These are phyloP conservation scores for Cucurbita maxima DNA, from an alignment of 306 rosid genomes.

Conservation along the genomic window DNA sequence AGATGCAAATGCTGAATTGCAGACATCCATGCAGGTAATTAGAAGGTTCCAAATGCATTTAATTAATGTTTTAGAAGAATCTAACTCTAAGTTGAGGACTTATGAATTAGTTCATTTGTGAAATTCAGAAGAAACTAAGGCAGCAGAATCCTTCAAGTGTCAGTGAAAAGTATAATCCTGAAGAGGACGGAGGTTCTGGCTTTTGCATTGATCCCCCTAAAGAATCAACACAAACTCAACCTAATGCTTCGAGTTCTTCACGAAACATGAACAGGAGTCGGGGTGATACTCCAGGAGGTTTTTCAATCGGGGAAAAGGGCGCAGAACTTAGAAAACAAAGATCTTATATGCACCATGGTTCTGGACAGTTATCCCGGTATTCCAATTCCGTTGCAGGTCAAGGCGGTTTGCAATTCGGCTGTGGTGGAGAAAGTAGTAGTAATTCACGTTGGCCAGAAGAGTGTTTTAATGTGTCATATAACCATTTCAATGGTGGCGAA, in stretches of 20 bases:
- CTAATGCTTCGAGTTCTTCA: constrained; percentile 35
- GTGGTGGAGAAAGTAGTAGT: constrained; percentile 22
- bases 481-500: constrained; percentile 27
- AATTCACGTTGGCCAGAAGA: constrained; percentile 48
- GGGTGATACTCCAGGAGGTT: constrained; percentile 16
- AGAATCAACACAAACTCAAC: constrained; percentile 18
- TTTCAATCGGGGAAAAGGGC: constrained; percentile 13
- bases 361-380: constrained; percentile 34
- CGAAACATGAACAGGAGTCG: constrained; percentile 22
- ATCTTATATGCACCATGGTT: constrained; percentile 21
- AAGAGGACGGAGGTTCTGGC: constrained; percentile 37
- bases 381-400: constrained; percentile 48
- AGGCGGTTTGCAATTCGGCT: constrained; percentile 31
- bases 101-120: background rate
- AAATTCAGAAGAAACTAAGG: constrained; percentile 31
- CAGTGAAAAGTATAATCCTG: constrained; percentile 36
- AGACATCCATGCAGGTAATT: constrained; percentile 36
- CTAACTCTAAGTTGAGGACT: background rate
- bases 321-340: constrained; percentile 31
- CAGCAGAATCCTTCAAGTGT: constrained; percentile 22
- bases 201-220: constrained; percentile 35
- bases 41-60: background rate
- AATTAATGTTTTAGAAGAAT: background rate
- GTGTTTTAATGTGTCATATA: constrained; percentile 21
- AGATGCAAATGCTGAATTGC: constrained; percentile 36